Base-by-base conservation (phyloP, 345 rosid genomes). In the Luvunga scandens region DNA sequence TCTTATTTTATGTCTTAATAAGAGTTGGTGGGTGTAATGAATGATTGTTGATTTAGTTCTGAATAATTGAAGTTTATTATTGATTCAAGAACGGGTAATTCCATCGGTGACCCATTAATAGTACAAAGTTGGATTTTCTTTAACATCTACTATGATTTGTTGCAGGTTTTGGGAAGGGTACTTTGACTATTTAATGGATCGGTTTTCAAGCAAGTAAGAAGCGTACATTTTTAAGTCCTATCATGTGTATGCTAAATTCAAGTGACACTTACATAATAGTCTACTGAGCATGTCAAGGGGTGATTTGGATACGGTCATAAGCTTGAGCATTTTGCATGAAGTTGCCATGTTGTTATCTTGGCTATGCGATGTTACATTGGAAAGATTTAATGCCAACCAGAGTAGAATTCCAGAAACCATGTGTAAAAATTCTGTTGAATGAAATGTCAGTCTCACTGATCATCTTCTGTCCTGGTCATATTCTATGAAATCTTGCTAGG, bases 131-230 rank as follows among this genome's bases (percentile, higher is more conserved):
- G 69, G 39, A 74, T 45, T 13, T 45, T 22, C 50, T 66, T 69
- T 53, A 7, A 24, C 57, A 55, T 42, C 69, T 33, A 39, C 48
- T 62, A 55, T 56, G 38, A 77, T 50, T 62, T 25, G 73, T 67
- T 88, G 85, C 89, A 97, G 99, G 89, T 97, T 97, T 79, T 97
- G 98, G 99, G 99, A 97, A 84, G 96, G 97, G 73, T 97, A 91
- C 83, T 94, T 94, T 78, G 99, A 97, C 83, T 81, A 87, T 91
- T 90, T 94, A 76, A 90, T 94, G 95, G 97, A 97, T 84, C 90
- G 72, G 77, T 91, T 92, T 77, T 89, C 98, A 25, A 89, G 83
- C 90, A 91, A 90, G 99, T 94, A 85, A 90, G 93, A 84, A 66
- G 63, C 5, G 21, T 62, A 59, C 18, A 34, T 78, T 61, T 83